phyloP scores from a whole-genome alignment of 805 yeast genomes.

The Cyberlindnera maclurae region DNA sequence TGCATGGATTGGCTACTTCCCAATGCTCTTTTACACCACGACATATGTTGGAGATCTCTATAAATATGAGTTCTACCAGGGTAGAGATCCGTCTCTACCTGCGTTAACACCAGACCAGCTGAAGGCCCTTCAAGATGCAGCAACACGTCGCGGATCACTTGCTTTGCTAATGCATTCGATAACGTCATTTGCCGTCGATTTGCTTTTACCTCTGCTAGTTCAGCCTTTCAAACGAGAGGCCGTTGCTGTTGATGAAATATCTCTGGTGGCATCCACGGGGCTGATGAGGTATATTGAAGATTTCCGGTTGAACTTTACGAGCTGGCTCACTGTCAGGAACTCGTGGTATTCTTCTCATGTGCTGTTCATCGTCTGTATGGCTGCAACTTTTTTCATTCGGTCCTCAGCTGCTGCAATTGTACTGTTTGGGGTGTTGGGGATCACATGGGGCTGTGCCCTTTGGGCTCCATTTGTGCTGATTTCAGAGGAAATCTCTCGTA shows the following conservation, averaged over 20 bases:
- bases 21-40: conserved; percentile 57
- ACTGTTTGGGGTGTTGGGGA: conserved; percentile 46
- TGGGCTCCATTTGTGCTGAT: conserved; percentile 65
- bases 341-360: conserved; percentile 47
- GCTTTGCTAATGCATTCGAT: conserved; percentile 45
- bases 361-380: conserved; percentile 41
- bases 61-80: conserved; percentile 28
- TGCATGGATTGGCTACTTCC: conserved; percentile 67
- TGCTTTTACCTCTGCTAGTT: conserved; percentile 38
- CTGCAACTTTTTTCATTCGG: conserved; percentile 38
- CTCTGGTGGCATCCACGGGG: conserved; percentile 1
- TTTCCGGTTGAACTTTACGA: conserved; percentile 8
- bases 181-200: conserved; percentile 36
- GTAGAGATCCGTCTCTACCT: conserved; percentile 29
- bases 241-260: conserved; percentile 7
- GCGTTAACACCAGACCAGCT: conserved; percentile 32
- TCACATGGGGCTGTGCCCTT: conserved; percentile 59
- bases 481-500: conserved; percentile 48
- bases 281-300: conserved; percentile 7
- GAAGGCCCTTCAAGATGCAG: conserved; percentile 34
- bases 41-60: conserved; percentile 59
- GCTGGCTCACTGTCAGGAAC: conserved; percentile 28
- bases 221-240: conserved; percentile 23
- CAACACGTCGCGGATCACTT: conserved; percentile 45
- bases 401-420: conserved; percentile 37